phyloP scores from a whole-genome alignment of 2,329 filamentous ascomycete genomes.

The Xylaria sp. region DNA sequence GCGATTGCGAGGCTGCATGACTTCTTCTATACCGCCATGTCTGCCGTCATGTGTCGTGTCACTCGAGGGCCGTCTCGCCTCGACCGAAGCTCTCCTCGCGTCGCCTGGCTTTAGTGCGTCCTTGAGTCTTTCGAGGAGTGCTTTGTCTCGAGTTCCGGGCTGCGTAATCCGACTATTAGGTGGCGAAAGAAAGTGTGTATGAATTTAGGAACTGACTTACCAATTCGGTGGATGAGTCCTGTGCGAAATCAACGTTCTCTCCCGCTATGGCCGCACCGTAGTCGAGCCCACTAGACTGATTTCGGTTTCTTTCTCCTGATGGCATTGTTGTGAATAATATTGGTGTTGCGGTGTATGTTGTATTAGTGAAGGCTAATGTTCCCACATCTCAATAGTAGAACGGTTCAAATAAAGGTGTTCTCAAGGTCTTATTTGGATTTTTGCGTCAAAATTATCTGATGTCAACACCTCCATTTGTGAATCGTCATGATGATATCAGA shows the following conservation, averaged over 20 bases:
- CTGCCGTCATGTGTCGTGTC: conserved; percentile 24
- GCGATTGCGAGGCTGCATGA: conserved; percentile 27
- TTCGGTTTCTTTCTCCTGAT: conserved; percentile 4
- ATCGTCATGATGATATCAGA: conserved; percentile 30
- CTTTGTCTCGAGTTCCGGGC: conserved; percentile 29
- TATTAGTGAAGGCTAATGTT: background rate
- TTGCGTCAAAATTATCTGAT: background rate
- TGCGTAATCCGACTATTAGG: background rate
- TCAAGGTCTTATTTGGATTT: background rate
- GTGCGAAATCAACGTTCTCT: conserved; percentile 27
- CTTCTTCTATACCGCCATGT: conserved; percentile 25
- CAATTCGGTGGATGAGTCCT: conserved; percentile 13
- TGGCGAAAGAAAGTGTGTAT: background rate
- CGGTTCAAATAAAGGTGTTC: too few species aligned
- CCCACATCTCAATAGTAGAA: background rate
- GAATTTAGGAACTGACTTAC: conserved; percentile 5
- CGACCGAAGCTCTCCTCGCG: background rate
- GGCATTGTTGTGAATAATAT: conserved; percentile 15
- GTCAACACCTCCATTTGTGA: conserved; percentile 1
- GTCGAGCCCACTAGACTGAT: conserved; percentile 15
- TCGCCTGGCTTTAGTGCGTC: conserved; percentile 34
- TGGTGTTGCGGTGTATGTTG: background rate
- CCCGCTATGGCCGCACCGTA: conserved; percentile 30
- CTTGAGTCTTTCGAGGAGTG: conserved; percentile 33
- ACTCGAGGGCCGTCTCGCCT: background rate